Base-by-base conservation (phyloP, 371 early-diverging fungal genomes). In the Mortierella sp. region DNA sequence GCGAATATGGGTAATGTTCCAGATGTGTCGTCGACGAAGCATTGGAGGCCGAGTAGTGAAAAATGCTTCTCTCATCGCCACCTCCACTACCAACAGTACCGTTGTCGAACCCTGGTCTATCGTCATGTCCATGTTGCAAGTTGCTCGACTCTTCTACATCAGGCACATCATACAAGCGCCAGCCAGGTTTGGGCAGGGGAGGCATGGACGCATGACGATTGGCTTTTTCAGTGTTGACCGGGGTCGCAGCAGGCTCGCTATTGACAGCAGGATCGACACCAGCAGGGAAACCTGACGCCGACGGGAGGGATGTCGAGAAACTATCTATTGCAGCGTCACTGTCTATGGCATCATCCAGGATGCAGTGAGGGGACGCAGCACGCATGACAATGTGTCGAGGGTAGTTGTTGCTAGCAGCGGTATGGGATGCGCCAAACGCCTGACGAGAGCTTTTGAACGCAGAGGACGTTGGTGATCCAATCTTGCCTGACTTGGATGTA, bases 161-260 rank as follows among this genome's bases (percentile, higher is more conserved):
- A 0, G 71, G 75, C 2, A 79, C 60, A 44, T 82, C 87, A 27
- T 82, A 63, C 46, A 86, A 27, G 1, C 87, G 82, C 87, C 87
- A 86, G 10, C 77, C 87, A 41, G 82, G 78, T 71, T 55, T 76
- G 10, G 83, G 83, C 18, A 86, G 18, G 24, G 68, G 63, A 6
- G 86, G 87, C 87, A 86, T 86, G 10, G 87, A 86, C 0, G 87
- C 60, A 38, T 86, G 87, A n/a, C 82, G 70, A 41, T 41, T 82
- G 12, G 83, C 54, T 41, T 80, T 82, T 27, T 79, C 82, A 27
- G 79, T 1, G 18, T 65, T 79, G 8, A 46, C 32, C 0, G 75
- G n/a, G 1, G 71, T 43, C 0, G 71, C n/a, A 12, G 41, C n/a
- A 24, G 73, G 60, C 10, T 55, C 72, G 2, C 58, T 54, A 49